A percentile compares a stretch with the other conserved stretches of the same genome.
phyloP scores from a whole-genome alignment of 1,284 basidiomycete genomes.

The Thecaphora frezii region DNA sequence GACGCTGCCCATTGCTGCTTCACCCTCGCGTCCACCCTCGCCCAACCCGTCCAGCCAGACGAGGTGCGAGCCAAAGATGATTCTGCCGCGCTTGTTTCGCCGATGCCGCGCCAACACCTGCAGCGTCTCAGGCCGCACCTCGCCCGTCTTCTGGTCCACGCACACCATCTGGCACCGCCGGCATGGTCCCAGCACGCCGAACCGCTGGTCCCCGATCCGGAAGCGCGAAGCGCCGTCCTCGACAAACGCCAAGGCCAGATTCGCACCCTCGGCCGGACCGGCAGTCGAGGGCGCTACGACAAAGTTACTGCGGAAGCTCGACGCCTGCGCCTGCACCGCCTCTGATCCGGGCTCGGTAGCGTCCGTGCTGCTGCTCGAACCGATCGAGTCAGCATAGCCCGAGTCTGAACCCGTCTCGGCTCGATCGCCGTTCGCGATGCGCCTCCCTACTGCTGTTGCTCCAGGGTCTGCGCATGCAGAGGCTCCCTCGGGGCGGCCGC shows the following conservation, averaged over 20 bases:
- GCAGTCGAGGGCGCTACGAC: constrained; percentile 15
- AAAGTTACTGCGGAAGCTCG: constrained; percentile 42
- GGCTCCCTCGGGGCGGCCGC: too few species aligned
- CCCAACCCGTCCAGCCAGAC: constrained; percentile 21
- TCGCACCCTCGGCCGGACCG: too few species aligned
- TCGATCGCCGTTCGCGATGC: too few species aligned
- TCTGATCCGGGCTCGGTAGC: background rate
- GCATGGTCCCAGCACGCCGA: constrained; percentile 34
- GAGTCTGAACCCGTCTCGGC: too few species aligned
- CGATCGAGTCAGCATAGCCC: too few species aligned
- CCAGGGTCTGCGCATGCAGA: too few species aligned
- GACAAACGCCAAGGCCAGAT: constrained; percentile 6
- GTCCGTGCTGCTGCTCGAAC: constrained; percentile 5
- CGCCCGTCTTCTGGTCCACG: constrained; percentile 32
- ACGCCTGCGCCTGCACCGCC: constrained; percentile 5
- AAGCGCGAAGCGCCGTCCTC: constrained; percentile 23
- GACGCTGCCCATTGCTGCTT: too few species aligned
- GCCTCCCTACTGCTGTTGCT: too few species aligned
- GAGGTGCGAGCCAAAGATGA: constrained; percentile 31
- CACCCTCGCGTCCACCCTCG: background rate
- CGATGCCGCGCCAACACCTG: constrained; percentile 24
- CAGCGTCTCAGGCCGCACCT: constrained; percentile 26
- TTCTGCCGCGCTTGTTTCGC: constrained; percentile 21
- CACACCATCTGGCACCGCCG: constrained; percentile 42
- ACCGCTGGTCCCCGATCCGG: constrained; percentile 21